Conservation (phyloP, 352 stramenopile genomes). For the Phytophthora hibernalis region DNA sequence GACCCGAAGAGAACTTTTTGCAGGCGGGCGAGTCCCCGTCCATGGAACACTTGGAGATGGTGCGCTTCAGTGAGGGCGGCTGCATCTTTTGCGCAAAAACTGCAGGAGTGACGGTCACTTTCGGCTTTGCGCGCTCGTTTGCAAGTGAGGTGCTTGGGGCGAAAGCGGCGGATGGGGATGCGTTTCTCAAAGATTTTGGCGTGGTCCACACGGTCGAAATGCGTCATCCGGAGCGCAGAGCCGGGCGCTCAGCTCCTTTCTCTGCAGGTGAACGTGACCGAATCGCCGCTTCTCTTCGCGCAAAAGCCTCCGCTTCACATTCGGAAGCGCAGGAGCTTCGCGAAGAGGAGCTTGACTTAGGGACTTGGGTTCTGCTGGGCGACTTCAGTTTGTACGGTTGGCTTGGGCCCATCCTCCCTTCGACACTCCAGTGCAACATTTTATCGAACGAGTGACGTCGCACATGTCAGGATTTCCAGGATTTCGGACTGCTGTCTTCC, state of each 20-base stretch:
- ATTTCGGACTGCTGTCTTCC: neutral
- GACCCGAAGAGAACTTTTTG: conserved; percentile 56
- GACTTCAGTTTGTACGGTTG: conserved; percentile 21
- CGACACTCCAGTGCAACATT: conserved; percentile 12
- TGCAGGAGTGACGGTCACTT: conserved; percentile 8
- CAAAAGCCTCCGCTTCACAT: too few species aligned
- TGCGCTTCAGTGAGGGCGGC: conserved; percentile 66
- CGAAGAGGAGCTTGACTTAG: too few species aligned
- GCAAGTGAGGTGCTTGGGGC: conserved; percentile 22
- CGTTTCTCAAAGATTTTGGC: conserved; percentile 33
- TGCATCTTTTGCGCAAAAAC: conserved; percentile 24
- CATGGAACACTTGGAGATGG: conserved; percentile 82
- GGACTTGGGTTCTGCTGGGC: neutral
- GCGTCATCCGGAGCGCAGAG: conserved; percentile 23
- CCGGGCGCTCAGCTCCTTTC: conserved; percentile 8
- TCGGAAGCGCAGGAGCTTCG: too few species aligned
- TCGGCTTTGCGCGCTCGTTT: conserved; percentile 12
- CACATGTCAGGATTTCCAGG: too few species aligned
- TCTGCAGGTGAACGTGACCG: conserved; percentile 5
- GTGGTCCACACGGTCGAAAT: conserved; percentile 22
- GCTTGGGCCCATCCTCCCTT: neutral
- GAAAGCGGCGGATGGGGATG: conserved; percentile 4
- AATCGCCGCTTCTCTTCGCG: neutral
- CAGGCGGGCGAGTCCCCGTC: conserved; percentile 37
- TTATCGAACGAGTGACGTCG: neutral